phyloP scores from a whole-genome alignment of 768 basidiomycete species.

The Pisolithus sp. region DNA sequence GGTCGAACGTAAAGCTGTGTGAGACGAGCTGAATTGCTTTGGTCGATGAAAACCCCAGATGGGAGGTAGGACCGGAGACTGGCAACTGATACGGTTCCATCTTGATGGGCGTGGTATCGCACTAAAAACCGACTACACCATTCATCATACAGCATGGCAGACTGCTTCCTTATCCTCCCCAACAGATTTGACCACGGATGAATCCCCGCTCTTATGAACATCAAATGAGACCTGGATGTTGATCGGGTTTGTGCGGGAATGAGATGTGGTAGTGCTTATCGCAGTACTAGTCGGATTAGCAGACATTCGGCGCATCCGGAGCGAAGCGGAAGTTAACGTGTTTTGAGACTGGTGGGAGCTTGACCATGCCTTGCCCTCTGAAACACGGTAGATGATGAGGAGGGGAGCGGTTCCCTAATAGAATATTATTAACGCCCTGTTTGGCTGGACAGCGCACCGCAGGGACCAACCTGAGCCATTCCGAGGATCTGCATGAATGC shows the following conservation, averaged over 20 bases:
- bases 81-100: too few relatives aligned
- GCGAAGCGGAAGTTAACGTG: neutral
- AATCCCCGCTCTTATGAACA: slow-evolving; percentile 1
- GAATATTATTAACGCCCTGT: neutral
- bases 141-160: neutral
- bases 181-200: neutral
- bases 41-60: too few relatives aligned
- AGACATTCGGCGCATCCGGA: slow-evolving; percentile 11
- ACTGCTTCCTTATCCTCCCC: slow-evolving; percentile 3
- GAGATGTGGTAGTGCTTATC: neutral
- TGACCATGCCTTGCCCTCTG: slow-evolving; percentile 40
- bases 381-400: slow-evolving; percentile 43
- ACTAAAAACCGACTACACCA: neutral
- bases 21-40: too few relatives aligned
- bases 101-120: neutral
- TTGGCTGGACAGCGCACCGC: neutral
- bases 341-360: slow-evolving; percentile 13
- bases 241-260: neutral
- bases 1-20: too few relatives aligned
- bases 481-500: slow-evolving; percentile 27
- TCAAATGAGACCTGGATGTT: slow-evolving; percentile 15
- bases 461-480: slow-evolving; percentile 19
- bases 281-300: neutral
- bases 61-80: too few relatives aligned
- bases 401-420: slow-evolving; percentile 40